Conservation (phyloP, 2,329 filamentous ascomycete genomes). For the Fusarium proliferatum region DNA sequence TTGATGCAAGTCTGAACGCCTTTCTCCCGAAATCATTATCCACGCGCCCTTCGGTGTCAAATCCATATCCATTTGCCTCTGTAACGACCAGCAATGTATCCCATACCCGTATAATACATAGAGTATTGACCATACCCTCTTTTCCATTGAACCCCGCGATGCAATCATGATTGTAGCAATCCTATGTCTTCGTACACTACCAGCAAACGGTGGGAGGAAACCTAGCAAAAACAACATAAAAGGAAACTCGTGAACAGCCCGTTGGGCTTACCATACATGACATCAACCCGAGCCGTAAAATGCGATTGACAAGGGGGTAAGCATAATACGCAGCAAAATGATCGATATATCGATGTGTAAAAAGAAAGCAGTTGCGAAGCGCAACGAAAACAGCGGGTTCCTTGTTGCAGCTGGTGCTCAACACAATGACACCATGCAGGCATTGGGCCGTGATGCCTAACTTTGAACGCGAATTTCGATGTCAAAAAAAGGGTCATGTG, state of each 20-base stretch:
- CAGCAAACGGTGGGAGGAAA: constrained; percentile 22
- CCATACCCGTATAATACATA: constrained; percentile 29
- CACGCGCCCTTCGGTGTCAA: constrained; percentile 32
- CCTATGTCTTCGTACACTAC: constrained; percentile 25
- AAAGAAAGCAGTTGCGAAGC: constrained; percentile 12
- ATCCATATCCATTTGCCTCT: constrained; percentile 22
- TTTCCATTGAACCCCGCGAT: constrained; percentile 36
- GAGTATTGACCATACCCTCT: constrained; percentile 26
- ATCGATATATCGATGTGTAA: constrained; percentile 6
- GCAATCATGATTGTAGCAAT: constrained; percentile 40
- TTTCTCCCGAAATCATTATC: constrained; percentile 41
- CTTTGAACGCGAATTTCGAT: constrained; percentile 9
- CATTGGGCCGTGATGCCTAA: constrained; percentile 17
- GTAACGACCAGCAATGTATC: constrained; percentile 28
- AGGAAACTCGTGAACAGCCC: constrained; percentile 43
- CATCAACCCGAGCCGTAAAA: constrained; percentile 21
- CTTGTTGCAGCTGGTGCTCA: constrained; percentile 1
- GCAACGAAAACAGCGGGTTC: neutral
- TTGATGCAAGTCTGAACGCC: constrained; percentile 35
- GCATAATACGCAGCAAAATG: constrained; percentile 22
- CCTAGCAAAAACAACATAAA: constrained; percentile 23
- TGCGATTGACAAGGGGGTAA: constrained; percentile 14
- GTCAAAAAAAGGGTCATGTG: neutral
- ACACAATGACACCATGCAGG: constrained; percentile 17
- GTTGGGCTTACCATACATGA: constrained; percentile 27